Conservation (phyloP, 2,329 filamentous ascomycete species). For the Botrytis cinerea region DNA sequence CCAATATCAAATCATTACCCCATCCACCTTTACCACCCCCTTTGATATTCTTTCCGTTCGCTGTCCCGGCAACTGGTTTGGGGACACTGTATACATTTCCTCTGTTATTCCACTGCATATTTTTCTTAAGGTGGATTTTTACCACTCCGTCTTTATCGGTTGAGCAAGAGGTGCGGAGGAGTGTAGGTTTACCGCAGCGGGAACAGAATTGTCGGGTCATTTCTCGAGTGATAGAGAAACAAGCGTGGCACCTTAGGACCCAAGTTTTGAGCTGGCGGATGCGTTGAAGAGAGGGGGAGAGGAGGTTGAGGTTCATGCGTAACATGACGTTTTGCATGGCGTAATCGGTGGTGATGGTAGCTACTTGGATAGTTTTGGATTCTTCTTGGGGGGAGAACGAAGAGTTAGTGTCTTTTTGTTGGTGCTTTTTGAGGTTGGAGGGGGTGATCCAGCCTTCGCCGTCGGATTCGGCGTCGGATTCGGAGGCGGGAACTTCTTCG, state of each 20-base stretch:
- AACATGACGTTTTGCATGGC: slow-evolving; percentile 97
- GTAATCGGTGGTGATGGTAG: slow-evolving; percentile 92
- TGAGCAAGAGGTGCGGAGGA: slow-evolving; percentile 82
- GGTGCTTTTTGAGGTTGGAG: slow-evolving; percentile 83
- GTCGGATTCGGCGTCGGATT: slow-evolving; percentile 51
- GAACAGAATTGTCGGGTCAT: slow-evolving; percentile 92
- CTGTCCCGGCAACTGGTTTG: slow-evolving; percentile 78
- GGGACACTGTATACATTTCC: slow-evolving; percentile 93
- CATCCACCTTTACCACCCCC: slow-evolving; percentile 84
- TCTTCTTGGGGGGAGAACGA: slow-evolving; percentile 52
- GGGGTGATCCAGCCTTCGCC: slow-evolving; percentile 92
- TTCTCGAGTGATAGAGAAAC: slow-evolving; percentile 82
- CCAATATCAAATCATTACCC: slow-evolving; percentile 79
- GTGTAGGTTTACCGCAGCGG: slow-evolving; percentile 81
- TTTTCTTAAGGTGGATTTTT: slow-evolving; percentile 83
- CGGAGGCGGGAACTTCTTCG: slow-evolving; percentile 34
- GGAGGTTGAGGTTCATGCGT: slow-evolving; percentile 89
- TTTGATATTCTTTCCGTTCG: slow-evolving; percentile 69
- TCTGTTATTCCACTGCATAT: slow-evolving; percentile 94
- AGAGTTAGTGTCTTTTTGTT: slow-evolving; percentile 63
- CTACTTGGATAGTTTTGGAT: slow-evolving; percentile 73
- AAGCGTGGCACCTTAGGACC: slow-evolving; percentile 90
- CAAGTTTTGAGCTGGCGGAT: slow-evolving; percentile 86
- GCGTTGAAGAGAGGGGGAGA: slow-evolving; percentile 75
- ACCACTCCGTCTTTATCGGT: slow-evolving; percentile 81